A percentile compares a stretch with the other conserved stretches of the same genome.
phyloP scores from a whole-genome alignment of 2,329 filamentous ascomycete species.

The Cylindrodendrum hubeiense region DNA sequence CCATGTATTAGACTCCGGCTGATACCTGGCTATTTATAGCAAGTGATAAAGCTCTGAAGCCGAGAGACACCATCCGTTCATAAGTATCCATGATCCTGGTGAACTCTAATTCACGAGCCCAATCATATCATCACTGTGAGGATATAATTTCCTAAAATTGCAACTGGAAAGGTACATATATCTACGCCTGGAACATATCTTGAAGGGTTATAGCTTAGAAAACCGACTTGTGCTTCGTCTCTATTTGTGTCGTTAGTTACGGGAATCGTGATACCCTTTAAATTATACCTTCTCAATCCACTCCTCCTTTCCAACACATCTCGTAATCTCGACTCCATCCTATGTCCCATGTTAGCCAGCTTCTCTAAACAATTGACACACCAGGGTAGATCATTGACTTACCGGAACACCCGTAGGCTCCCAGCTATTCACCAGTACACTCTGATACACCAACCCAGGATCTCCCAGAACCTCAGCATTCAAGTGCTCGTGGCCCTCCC shows the following conservation, averaged over 20 bases:
- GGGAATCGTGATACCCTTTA: not conserved
- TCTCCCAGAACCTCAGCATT: conserved; percentile 62
- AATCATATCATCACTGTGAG: not conserved
- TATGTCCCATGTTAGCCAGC: conserved; percentile 48
- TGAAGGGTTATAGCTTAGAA: not conserved
- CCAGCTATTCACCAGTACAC: conserved; percentile 72
- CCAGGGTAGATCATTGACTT: conserved; percentile 47
- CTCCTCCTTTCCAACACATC: conserved; percentile 60
- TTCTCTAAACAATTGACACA: not conserved
- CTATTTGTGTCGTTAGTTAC: not conserved
- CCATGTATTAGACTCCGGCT: too few relatives aligned
- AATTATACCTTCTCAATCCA: conserved; percentile 24
- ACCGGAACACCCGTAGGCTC: conserved; percentile 76
- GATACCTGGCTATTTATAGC: too few relatives aligned
- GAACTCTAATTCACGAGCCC: not conserved
- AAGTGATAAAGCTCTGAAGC: not conserved
- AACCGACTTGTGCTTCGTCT: not conserved
- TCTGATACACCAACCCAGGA: conserved; percentile 75
- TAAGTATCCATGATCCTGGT: not conserved
- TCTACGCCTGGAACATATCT: not conserved
- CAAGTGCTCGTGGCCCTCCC: conserved; percentile 56
- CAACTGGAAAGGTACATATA: not conserved
- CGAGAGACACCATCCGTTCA: not conserved
- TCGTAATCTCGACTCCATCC: conserved; percentile 77
- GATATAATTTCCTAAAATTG: not conserved